Percentiles rank a stretch among this genome's conserved stretches.
Conservation (phyloP, 169 alveolate genomes). For the Theileria luwenshuni region DNA sequence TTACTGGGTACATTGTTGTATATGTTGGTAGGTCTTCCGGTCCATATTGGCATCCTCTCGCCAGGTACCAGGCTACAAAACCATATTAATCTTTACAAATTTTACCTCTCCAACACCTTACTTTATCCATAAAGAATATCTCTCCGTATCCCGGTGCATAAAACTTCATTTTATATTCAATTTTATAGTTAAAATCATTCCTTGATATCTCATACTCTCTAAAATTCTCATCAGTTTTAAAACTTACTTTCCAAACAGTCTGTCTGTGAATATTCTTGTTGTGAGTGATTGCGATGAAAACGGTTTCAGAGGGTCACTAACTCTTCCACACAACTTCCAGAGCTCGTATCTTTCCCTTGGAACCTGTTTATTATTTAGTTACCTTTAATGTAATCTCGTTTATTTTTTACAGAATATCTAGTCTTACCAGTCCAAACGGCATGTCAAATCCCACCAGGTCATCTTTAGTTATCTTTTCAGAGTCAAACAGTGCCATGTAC, state of each 20-base stretch:
- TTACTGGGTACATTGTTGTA: constrained; percentile 70
- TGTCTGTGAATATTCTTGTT: constrained; percentile 61
- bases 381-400: neutral
- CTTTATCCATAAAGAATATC: constrained; percentile 66
- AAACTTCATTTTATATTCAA: constrained; percentile 72
- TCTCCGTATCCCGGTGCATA: constrained; percentile 77
- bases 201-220: constrained; percentile 58
- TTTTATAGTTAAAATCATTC: constrained; percentile 69
- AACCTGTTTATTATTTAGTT: constrained; percentile 16
- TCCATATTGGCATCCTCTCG: constrained; percentile 46
- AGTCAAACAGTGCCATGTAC: constrained; percentile 46
- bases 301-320: constrained; percentile 75
- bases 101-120: constrained; percentile 61
- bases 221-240: neutral
- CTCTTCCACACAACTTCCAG: constrained; percentile 72
- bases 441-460: constrained; percentile 71
- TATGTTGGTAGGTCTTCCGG: constrained; percentile 66
- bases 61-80: constrained; percentile 50
- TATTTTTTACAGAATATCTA: too few species aligned
- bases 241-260: constrained; percentile 60
- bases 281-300: constrained; percentile 75
- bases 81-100: neutral
- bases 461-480: constrained; percentile 58
- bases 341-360: constrained; percentile 73
- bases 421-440: constrained; percentile 76